Evolutionary conservation across 1,284 basidiomycete species (phyloP).

Genomic region (Melampsora medusae): DNA sequence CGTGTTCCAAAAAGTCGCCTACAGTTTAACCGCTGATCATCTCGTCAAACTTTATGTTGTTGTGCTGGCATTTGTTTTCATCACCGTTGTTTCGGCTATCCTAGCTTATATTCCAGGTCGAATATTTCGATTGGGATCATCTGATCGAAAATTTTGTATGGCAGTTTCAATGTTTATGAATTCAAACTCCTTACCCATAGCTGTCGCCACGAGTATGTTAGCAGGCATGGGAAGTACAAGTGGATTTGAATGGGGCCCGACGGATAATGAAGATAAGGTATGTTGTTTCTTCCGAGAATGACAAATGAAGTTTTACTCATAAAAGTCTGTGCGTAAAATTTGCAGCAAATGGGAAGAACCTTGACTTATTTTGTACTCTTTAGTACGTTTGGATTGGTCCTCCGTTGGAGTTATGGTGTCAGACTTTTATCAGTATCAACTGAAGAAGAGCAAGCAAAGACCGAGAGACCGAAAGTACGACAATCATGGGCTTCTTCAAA

Average conservation of each 20-base stretch:
- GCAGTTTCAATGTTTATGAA: constrained; percentile 47
- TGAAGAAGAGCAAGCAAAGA: neutral
- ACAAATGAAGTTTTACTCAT: too few species aligned
- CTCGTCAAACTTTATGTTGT: constrained; percentile 55
- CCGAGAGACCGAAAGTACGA: too few species aligned
- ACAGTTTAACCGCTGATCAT: constrained; percentile 56
- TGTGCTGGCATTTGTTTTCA: constrained; percentile 56
- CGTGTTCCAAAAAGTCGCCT: constrained; percentile 58
- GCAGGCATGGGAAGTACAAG: constrained; percentile 50
- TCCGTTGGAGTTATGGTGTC: constrained; percentile 57
- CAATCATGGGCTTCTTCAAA: too few species aligned
- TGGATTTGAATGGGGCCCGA: constrained; percentile 49
- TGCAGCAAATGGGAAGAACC: constrained; percentile 46
- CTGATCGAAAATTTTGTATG: constrained; percentile 57
- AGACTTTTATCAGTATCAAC: constrained; percentile 54
- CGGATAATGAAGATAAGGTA: constrained; percentile 49
- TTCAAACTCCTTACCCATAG: constrained; percentile 56
- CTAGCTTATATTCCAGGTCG: constrained; percentile 52
- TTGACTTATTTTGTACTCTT: constrained; percentile 56
- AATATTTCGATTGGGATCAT: constrained; percentile 51
- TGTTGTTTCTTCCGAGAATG: neutral
- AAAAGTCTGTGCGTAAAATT: neutral
- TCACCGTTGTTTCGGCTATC: constrained; percentile 53
- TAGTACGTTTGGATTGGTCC: constrained; percentile 57
- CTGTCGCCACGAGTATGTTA: constrained; percentile 57